phyloP scores from a whole-genome alignment of 2,329 filamentous ascomycete genomes.

The Akanthomyces lecanii region DNA sequence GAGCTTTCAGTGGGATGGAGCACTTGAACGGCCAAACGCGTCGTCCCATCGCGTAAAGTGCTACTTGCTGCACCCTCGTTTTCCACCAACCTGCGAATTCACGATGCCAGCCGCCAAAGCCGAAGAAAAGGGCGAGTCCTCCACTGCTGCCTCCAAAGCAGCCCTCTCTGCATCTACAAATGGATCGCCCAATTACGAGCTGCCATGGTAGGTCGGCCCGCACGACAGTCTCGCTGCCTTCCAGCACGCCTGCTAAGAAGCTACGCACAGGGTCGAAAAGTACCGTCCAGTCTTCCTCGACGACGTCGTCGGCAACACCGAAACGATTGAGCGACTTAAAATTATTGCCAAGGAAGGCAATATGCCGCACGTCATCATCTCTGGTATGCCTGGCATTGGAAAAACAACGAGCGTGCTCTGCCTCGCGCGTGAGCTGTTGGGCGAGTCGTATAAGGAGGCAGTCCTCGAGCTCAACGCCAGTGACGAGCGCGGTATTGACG shows the following conservation, averaged over 20 bases:
- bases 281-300: slow-evolving; percentile 93
- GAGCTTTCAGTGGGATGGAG: neutral
- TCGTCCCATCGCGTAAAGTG: slow-evolving; percentile 37
- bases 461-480: slow-evolving; percentile 95
- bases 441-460: slow-evolving; percentile 93
- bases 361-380: slow-evolving; percentile 99
- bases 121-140: slow-evolving; percentile 57
- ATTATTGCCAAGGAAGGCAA: slow-evolving; percentile 98
- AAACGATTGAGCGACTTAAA: slow-evolving; percentile 94
- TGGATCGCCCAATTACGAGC: slow-evolving; percentile 60
- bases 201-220: slow-evolving; percentile 62
- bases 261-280: slow-evolving; percentile 82
- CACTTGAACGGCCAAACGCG: slow-evolving; percentile 27
- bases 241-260: slow-evolving; percentile 21
- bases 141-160: slow-evolving; percentile 55
- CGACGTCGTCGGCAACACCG: slow-evolving; percentile 95
- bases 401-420: slow-evolving; percentile 96
- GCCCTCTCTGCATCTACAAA: slow-evolving; percentile 47
- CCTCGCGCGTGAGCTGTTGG: slow-evolving; percentile 84
- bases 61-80: slow-evolving; percentile 19
- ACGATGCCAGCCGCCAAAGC: slow-evolving; percentile 47
- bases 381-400: slow-evolving; percentile 98
- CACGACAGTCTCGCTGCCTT: slow-evolving; percentile 16
- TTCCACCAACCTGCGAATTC: slow-evolving; percentile 21
- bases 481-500: slow-evolving; percentile 96